Evolutionary conservation across 169 alveolate species (phyloP).

Genomic region (Amoebophrya sp.): DNA sequence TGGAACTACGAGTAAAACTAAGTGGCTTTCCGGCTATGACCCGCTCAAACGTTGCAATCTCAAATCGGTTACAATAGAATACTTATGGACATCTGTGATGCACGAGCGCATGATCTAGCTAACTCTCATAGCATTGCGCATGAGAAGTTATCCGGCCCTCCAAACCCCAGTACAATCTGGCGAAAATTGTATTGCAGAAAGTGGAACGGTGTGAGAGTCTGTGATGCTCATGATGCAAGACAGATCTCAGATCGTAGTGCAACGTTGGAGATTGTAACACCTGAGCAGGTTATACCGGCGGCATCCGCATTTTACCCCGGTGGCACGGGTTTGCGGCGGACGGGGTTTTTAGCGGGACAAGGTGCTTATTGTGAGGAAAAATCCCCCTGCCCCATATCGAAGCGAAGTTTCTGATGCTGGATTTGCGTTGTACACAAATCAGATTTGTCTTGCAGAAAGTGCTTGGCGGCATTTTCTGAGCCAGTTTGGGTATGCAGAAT

Average conservation of each 20-base stretch:
- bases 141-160: neutral
- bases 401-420: too few species aligned
- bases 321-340: neutral
- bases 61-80: neutral
- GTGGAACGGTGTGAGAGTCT: neutral
- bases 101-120: neutral
- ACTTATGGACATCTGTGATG: neutral
- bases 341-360: too few species aligned
- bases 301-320: neutral
- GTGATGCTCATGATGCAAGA: neutral
- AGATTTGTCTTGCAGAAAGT: too few species aligned
- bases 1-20: too few species aligned
- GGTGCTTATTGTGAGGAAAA: too few species aligned
- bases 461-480: too few species aligned
- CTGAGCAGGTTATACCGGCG: neutral
- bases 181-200: neutral
- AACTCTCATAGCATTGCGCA: neutral
- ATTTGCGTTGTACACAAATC: too few species aligned
- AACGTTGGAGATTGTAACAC: neutral
- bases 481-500: too few species aligned
- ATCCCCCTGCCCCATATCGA: too few species aligned
- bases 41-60: too few species aligned
- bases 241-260: neutral
- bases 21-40: too few species aligned
- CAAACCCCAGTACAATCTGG: neutral